Conservation (phyloP, 225 moss, liverwort and hornwort genomes). For the Bryoerythrophyllum caledonicum region DNA sequence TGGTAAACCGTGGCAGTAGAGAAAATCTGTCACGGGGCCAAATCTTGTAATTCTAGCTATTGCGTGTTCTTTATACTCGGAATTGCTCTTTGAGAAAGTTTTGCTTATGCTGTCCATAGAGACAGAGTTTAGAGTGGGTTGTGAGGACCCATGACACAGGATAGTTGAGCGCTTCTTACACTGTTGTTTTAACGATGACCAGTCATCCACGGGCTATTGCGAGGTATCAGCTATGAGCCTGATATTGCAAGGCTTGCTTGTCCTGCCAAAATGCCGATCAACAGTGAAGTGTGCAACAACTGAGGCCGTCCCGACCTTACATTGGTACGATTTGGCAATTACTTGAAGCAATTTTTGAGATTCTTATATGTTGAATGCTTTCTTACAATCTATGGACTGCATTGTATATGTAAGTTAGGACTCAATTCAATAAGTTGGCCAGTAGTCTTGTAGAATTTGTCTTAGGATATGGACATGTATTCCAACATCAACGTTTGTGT, state of each 20-base stretch:
- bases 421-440: no score
- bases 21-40: neutral
- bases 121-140: neutral
- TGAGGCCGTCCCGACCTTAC: neutral
- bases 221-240: neutral
- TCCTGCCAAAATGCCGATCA: neutral
- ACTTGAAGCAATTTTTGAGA: neutral
- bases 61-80: neutral
- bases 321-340: neutral
- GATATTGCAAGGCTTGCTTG: neutral
- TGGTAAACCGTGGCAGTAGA: neutral
- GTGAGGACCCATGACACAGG: neutral
- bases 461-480: no score
- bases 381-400: neutral
- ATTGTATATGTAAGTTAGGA: neutral
- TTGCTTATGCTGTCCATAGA: neutral
- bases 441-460: no score
- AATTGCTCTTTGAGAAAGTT: neutral
- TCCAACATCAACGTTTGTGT: no score
- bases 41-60: constrained; percentile 32
- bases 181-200: neutral
- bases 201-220: neutral
- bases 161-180: neutral
- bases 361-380: neutral
- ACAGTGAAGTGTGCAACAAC: neutral